Evolutionary conservation across 2,329 filamentous ascomycete species (phyloP).

Genomic region (Neoscytalidium dimidiatum): DNA sequence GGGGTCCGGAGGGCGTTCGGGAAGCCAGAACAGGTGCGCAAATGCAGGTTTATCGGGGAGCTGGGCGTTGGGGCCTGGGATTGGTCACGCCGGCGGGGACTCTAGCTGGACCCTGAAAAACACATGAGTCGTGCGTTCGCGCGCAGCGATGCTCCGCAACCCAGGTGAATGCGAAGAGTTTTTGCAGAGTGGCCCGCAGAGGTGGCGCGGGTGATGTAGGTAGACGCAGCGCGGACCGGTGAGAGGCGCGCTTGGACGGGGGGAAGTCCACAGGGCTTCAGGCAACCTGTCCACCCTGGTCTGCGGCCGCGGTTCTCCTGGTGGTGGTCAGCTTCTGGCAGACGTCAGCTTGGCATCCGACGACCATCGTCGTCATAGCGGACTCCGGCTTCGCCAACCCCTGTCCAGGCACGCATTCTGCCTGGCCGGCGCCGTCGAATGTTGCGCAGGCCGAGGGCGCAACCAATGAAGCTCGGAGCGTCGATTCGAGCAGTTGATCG

Average conservation of each 20-base stretch:
- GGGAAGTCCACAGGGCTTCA: not conserved
- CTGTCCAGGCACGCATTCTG: not conserved
- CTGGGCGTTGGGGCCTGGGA: not conserved
- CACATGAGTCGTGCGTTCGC: slow-evolving; percentile 1
- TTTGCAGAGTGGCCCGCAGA: not conserved
- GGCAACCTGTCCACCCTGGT: not conserved
- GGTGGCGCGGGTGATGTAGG: not conserved
- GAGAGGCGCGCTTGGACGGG: not conserved
- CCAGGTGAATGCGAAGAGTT: not conserved
- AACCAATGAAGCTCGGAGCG: not conserved
- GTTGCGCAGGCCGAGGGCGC: not conserved
- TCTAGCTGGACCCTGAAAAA: slow-evolving; percentile 15
- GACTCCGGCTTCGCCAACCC: not conserved
- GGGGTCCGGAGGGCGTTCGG: not conserved
- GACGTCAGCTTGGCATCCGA: not conserved
- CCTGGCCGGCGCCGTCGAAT: not conserved
- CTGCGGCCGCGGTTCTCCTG: not conserved
- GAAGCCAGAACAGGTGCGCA: not conserved
- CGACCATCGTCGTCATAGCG: slow-evolving; percentile 1
- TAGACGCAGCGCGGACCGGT: not conserved
- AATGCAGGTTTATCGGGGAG: not conserved
- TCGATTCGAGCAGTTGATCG: not conserved
- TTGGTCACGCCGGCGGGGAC: not conserved
- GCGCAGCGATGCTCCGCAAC: not conserved
- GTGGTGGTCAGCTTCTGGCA: slow-evolving; percentile 1